Conservation (phyloP, 768 basidiomycete species). For the Kwoniella mangroviensis region DNA sequence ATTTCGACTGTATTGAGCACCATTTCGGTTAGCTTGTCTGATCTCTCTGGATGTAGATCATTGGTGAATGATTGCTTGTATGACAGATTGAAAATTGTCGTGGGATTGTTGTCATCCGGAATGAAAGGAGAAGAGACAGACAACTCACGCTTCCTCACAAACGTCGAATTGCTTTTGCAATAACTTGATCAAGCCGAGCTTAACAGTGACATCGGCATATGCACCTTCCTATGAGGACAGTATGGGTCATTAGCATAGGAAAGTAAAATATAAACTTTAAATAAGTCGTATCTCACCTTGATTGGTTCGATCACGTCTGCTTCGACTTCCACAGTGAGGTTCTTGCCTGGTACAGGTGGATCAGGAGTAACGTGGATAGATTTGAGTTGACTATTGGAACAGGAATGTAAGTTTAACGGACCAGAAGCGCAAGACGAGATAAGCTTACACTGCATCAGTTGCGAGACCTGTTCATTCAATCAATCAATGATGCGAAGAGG, state of each 20-base stretch:
- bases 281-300: constrained; percentile 63
- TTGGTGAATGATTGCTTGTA: too few species aligned
- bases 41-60: too few species aligned
- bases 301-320: constrained; percentile 68
- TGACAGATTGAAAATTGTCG: too few species aligned
- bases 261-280: not conserved
- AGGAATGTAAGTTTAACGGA: too few species aligned
- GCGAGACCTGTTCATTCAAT: constrained; percentile 34
- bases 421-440: too few species aligned
- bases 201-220: constrained; percentile 84
- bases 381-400: constrained; percentile 64
- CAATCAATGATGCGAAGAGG: not conserved
- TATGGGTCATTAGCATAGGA: not conserved
- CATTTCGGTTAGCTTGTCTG: too few species aligned
- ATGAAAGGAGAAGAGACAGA: not conserved
- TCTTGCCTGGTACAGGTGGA: constrained; percentile 83
- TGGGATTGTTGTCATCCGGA: too few species aligned
- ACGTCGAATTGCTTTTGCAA: constrained; percentile 81
- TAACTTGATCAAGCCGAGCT: constrained; percentile 91
- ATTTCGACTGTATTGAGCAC: constrained; percentile 63
- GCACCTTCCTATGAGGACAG: constrained; percentile 73
- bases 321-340: constrained; percentile 81
- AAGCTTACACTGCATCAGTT: constrained; percentile 51
- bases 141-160: constrained; percentile 88
- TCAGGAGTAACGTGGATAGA: constrained; percentile 80